A percentile compares a stretch with the other conserved stretches of the same genome.
Evolutionary conservation across 2,329 filamentous ascomycete genomes (phyloP).

Genomic region (Xylariomycetidae sp.): DNA sequence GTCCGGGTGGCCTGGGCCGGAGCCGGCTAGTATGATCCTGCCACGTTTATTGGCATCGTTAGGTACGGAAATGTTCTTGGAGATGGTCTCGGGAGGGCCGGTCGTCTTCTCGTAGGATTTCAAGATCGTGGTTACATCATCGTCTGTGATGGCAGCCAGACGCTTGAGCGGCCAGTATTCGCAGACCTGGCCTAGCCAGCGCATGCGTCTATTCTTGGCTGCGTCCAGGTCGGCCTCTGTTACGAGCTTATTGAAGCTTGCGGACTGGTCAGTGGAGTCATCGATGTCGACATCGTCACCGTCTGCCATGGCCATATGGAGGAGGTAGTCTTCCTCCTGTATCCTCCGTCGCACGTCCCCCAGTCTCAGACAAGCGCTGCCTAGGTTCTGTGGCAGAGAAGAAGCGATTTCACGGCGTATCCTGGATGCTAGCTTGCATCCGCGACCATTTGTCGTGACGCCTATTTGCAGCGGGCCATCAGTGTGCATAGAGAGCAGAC

Average conservation of each 20-base stretch:
- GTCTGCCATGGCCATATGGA: constrained; percentile 29
- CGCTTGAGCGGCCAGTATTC: constrained; percentile 94
- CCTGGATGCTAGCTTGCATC: constrained; percentile 87
- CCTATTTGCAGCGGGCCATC: constrained; percentile 93
- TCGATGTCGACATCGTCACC: constrained; percentile 33
- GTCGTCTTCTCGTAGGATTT: constrained; percentile 54
- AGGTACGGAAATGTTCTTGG: constrained; percentile 10
- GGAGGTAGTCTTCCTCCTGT: constrained; percentile 65
- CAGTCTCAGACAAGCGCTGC: constrained; percentile 70
- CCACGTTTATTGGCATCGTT: constrained; percentile 38
- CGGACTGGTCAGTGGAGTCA: constrained; percentile 68
- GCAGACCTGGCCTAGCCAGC: constrained; percentile 94
- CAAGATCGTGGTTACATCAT: constrained; percentile 74
- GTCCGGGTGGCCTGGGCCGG: constrained; percentile 88
- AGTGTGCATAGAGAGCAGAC: constrained; percentile 79
- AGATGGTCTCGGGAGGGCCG: constrained; percentile 10
- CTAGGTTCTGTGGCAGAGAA: constrained; percentile 70
- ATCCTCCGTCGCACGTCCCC: constrained; percentile 68
- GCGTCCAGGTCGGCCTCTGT: constrained; percentile 67
- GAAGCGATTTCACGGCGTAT: constrained; percentile 85
- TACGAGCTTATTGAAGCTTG: constrained; percentile 80
- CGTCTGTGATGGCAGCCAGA: constrained; percentile 73
- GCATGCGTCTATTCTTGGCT: constrained; percentile 74
- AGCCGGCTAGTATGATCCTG: constrained; percentile 82
- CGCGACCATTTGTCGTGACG: constrained; percentile 90